phyloP scores from a whole-genome alignment of 2,329 filamentous ascomycete genomes.

The Neurospora sp. region DNA sequence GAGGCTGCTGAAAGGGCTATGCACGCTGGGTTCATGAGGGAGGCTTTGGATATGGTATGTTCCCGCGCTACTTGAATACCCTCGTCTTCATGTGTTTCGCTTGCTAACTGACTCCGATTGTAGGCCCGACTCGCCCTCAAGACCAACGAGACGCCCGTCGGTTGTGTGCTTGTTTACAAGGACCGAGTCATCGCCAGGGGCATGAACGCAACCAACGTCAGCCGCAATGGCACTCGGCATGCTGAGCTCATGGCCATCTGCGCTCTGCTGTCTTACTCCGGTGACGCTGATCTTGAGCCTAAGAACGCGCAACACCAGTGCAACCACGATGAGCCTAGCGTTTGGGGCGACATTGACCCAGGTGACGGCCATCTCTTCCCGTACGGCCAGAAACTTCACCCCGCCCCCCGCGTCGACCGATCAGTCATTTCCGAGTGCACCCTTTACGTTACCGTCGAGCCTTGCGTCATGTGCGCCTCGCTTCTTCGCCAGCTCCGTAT shows the following conservation, averaged over 20 bases:
- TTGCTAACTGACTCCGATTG: background rate
- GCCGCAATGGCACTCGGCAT: slow-evolving; percentile 83
- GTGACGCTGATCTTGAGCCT: slow-evolving; percentile 22
- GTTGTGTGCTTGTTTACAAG: slow-evolving; percentile 82
- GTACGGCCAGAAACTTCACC: slow-evolving; percentile 50
- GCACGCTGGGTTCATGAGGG: slow-evolving; percentile 63
- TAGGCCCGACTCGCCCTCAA: slow-evolving; percentile 77
- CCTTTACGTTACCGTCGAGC: slow-evolving; percentile 95
- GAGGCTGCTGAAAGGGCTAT: slow-evolving; percentile 28
- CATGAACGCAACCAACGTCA: slow-evolving; percentile 95
- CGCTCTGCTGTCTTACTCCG: slow-evolving; percentile 38
- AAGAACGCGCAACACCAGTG: slow-evolving; percentile 16
- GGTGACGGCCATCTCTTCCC: slow-evolving; percentile 48
- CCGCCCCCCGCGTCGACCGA: slow-evolving; percentile 49
- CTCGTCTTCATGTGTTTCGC: background rate
- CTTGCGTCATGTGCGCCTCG: slow-evolving; percentile 97
- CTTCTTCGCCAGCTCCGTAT: slow-evolving; percentile 82
- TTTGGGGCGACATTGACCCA: slow-evolving; percentile 43
- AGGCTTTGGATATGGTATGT: slow-evolving; percentile 76
- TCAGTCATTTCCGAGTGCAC: slow-evolving; percentile 61
- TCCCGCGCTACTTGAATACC: background rate
- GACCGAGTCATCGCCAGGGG: slow-evolving; percentile 74
- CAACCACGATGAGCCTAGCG: slow-evolving; percentile 26
- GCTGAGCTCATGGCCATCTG: slow-evolving; percentile 86
- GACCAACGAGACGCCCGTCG: slow-evolving; percentile 89